Base-by-base conservation (phyloP, 2,329 filamentous ascomycete genomes). In the Trichophyton benhamiae region DNA sequence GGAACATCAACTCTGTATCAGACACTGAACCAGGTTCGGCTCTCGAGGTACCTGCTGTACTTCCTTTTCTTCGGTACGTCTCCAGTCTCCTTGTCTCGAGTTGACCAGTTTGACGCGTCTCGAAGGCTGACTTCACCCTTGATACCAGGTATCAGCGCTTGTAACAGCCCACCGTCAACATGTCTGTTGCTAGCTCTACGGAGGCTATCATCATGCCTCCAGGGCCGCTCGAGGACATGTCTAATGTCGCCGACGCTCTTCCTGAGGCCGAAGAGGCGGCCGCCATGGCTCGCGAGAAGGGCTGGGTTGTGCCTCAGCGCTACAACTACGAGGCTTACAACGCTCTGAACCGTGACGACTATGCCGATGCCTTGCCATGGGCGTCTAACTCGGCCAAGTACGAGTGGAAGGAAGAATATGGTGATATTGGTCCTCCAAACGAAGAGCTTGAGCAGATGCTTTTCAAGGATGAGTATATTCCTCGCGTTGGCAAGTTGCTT, bases 401-500 rank as follows among this genome's bases (percentile, higher is more conserved):
- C 67, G 83, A 91, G 69, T 97, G 88, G 87, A 80, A 85, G 17
- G 90, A 91, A 9, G 89, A 95, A 2, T 88, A 82, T 66, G 94
- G 92, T 1, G 92, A 97, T 46, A 79, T 99, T 60, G 92, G 87
- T 5, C 91, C 91, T 0, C 78, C 78, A 58, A 82, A 86, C 60
- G 77, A 81, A 0, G 82, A 84, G 57, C 82, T 99, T 0, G 92
- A 97, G 77, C 67, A 80, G 6, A 78, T 87, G 67, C 83, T 99
- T 5, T 99, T 95, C 61, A 79, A 82, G 0, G 75, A 77, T 4
- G 78, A 82, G 53, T 73, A 74, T 77, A 74, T 79, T 58, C 75
- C 75, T 63, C 76, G 77, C 66, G 76, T 72, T 60, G 88, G 88
- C 2, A 77, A 84, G 41, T 80, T 86, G 20, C 87, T 90, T 67